Evolutionary conservation across 106 monocot genomes (phyloP).

Genomic region (Triglochin maritima): DNA sequence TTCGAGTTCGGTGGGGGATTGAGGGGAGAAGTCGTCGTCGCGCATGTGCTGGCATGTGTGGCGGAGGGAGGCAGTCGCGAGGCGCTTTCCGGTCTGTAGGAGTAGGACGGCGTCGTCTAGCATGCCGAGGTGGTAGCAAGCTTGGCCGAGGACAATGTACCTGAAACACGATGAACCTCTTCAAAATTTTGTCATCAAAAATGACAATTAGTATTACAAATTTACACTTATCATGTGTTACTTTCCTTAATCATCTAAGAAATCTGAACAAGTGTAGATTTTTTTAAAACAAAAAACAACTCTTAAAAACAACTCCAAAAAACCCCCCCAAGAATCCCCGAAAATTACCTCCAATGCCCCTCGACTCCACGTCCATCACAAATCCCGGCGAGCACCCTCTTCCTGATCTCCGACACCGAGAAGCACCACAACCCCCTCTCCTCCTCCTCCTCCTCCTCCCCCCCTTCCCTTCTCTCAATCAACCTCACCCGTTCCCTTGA

Average conservation of each 20-base stretch:
- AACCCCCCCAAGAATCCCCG: no score
- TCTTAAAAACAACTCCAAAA: no score
- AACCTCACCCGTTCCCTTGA: conserved; percentile 29
- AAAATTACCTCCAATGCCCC: conserved; percentile 76
- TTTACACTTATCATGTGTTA: no score
- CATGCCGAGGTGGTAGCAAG: conserved; percentile 80
- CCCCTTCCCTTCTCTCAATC: conserved; percentile 10
- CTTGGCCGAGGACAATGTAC: conserved; percentile 77
- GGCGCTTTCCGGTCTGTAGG: conserved; percentile 70
- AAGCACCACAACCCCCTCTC: conserved; percentile 41
- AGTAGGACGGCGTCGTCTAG: conserved; percentile 94
- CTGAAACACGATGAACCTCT: conserved; percentile 20
- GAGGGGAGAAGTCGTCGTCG: conserved; percentile 56
- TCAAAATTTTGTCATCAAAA: no score
- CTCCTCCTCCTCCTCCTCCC: conserved; percentile 4
- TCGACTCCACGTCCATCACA: conserved; percentile 24
- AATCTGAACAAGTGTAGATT: no score
- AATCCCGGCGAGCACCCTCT: conserved; percentile 53
- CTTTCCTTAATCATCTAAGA: no score
- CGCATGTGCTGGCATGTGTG: conserved; percentile 44
- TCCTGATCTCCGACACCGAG: conserved; percentile 63
- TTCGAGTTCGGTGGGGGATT: conserved; percentile 30
- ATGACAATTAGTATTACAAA: no score
- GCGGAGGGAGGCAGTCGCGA: conserved; percentile 62
- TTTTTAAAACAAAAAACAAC: no score